These are phyloP conservation scores for Colletotrichum karsti DNA, from an alignment of 2,329 filamentous ascomycete genomes.

Conservation along the genomic window DNA sequence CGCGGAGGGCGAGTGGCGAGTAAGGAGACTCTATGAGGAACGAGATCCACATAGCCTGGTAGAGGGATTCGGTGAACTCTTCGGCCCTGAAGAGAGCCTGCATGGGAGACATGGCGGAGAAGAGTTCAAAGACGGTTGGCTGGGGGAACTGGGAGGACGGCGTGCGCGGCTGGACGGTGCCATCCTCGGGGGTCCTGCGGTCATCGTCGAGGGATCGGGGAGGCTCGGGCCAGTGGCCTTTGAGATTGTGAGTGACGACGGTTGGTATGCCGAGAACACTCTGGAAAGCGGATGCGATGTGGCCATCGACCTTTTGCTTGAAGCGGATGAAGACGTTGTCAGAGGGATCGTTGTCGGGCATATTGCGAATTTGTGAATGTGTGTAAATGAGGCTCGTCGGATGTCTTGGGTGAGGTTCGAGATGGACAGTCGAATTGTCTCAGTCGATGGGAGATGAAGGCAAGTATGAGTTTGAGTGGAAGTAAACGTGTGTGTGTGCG, in stretches of 20 bases:
- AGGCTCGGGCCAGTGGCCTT: constrained; percentile 23
- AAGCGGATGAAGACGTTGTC: constrained; percentile 49
- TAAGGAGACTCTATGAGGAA: constrained; percentile 51
- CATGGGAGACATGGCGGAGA: constrained; percentile 18
- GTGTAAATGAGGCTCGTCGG: not conserved
- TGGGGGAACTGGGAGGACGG: constrained; percentile 2
- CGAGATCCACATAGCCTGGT: constrained; percentile 36
- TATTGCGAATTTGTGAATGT: not conserved
- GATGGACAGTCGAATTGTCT: not conserved
- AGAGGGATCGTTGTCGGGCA: constrained; percentile 23
- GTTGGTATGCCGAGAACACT: constrained; percentile 36
- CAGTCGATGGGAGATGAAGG: constrained; percentile 27
- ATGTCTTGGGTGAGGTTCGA: not conserved
- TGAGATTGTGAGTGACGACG: constrained; percentile 36
- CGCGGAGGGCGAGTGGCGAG: constrained; percentile 53
- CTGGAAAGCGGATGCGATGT: constrained; percentile 39
- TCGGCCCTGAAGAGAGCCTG: constrained; percentile 20
- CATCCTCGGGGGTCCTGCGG: not conserved
- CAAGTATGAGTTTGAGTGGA: not conserved
- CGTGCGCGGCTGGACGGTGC: not conserved
- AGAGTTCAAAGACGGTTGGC: constrained; percentile 14
- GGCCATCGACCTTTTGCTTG: constrained; percentile 49
- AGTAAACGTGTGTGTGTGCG: not conserved
- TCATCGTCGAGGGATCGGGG: constrained; percentile 5
- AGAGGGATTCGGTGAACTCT: constrained; percentile 26